These are phyloP conservation scores for Salix arbutifolia DNA, from an alignment of 345 rosid species.

Conservation along the genomic window DNA sequence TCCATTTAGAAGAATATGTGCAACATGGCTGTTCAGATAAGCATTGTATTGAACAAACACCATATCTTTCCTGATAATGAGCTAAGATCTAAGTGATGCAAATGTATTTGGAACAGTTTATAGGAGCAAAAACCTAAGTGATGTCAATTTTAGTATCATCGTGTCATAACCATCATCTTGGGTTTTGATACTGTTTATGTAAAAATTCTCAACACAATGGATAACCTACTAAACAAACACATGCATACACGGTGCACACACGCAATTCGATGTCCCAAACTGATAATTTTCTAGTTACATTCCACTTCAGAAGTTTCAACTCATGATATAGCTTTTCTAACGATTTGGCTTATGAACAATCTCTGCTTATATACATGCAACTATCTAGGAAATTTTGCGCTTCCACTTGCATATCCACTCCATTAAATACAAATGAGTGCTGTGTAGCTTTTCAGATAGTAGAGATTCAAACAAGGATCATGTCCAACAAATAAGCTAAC, in stretches of 20 bases:
- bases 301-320: background rate
- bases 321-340: background rate
- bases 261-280: background rate
- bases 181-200: background rate
- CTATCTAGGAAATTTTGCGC: background rate
- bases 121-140: background rate
- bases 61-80: background rate
- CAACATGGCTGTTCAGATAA: background rate
- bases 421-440: background rate
- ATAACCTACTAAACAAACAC: background rate
- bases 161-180: background rate
- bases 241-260: background rate
- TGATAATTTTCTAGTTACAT: background rate
- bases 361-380: background rate
- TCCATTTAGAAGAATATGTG: background rate
- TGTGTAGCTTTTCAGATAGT: background rate
- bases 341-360: background rate
- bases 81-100: background rate
- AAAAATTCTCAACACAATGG: background rate
- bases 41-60: background rate
- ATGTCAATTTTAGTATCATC: background rate
- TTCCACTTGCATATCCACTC: background rate
- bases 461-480: background rate
- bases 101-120: background rate
- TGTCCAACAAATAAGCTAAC: background rate